Evolutionary conservation across 257 asterid genomes (phyloP).

Genomic region (Jasminum sambac): DNA sequence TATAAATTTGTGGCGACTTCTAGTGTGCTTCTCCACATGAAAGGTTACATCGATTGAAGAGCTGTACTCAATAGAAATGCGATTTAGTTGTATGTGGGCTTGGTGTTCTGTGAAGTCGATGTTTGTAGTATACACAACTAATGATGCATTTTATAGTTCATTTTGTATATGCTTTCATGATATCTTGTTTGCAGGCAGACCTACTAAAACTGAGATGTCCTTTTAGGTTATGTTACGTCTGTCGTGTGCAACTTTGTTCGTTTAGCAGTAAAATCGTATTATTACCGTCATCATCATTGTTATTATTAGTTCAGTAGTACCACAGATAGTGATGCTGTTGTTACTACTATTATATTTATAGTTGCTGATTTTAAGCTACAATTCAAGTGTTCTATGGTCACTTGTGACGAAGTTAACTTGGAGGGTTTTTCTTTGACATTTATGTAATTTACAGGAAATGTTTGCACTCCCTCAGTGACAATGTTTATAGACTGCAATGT

Average conservation of each 20-base stretch:
- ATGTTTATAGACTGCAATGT: constrained; percentile 14
- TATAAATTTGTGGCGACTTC: background rate
- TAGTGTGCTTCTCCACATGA: background rate
- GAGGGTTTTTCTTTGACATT: background rate
- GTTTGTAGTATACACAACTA: background rate
- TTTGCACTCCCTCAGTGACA: background rate
- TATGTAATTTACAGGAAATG: background rate
- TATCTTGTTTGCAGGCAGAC: background rate
- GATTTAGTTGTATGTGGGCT: background rate
- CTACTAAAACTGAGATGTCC: background rate
- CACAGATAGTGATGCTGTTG: background rate
- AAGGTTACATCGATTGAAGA: background rate
- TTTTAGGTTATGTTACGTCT: background rate
- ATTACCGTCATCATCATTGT: background rate
- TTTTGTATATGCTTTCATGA: background rate
- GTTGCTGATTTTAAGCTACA: background rate
- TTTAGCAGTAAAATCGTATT: background rate
- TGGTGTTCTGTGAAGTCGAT: background rate
- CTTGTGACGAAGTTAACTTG: background rate
- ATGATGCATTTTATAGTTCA: background rate
- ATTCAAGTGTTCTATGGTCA: background rate
- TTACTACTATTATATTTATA: background rate
- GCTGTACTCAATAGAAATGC: background rate
- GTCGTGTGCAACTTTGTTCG: background rate
- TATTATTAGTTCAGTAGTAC: background rate